Evolutionary conservation across 257 asterid genomes (phyloP).

Genomic region (Cordia subcordata): DNA sequence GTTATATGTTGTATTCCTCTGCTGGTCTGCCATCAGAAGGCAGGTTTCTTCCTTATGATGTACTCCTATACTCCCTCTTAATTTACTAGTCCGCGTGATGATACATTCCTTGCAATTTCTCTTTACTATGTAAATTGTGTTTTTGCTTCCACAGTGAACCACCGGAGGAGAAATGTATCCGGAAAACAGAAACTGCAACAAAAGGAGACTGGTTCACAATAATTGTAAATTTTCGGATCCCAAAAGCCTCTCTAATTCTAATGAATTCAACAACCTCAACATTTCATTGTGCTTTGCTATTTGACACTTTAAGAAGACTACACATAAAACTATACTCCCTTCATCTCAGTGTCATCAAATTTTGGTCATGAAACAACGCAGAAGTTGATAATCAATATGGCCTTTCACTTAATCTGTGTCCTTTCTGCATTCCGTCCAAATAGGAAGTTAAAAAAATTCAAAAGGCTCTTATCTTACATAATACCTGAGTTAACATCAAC

Average conservation of each 20-base stretch:
- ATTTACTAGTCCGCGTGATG: too few species aligned
- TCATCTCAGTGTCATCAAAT: too few species aligned
- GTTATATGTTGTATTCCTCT: slow-evolving; percentile 44
- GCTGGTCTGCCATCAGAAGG: slow-evolving; percentile 64
- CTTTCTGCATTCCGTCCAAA: too few species aligned
- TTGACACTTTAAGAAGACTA: too few species aligned
- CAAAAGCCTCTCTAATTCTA: background rate
- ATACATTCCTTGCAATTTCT: background rate
- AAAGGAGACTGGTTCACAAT: slow-evolving; percentile 47
- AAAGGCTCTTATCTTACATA: too few species aligned
- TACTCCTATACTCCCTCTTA: too few species aligned
- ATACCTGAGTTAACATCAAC: background rate
- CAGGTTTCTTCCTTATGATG: background rate
- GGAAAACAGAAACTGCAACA: slow-evolving; percentile 25
- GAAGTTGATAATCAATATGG: too few species aligned
- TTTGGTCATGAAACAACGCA: too few species aligned
- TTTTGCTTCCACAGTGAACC: slow-evolving; percentile 34
- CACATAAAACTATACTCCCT: too few species aligned
- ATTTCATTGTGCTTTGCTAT: background rate
- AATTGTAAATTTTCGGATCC: slow-evolving; percentile 29
- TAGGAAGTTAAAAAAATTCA: too few species aligned
- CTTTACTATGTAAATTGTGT: background rate
- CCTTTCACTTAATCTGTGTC: too few species aligned
- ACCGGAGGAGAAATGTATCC: slow-evolving; percentile 40
- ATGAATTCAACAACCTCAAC: background rate